phyloP scores from a whole-genome alignment of 306 rosid genomes.

The Styphnolobium japonicum region DNA sequence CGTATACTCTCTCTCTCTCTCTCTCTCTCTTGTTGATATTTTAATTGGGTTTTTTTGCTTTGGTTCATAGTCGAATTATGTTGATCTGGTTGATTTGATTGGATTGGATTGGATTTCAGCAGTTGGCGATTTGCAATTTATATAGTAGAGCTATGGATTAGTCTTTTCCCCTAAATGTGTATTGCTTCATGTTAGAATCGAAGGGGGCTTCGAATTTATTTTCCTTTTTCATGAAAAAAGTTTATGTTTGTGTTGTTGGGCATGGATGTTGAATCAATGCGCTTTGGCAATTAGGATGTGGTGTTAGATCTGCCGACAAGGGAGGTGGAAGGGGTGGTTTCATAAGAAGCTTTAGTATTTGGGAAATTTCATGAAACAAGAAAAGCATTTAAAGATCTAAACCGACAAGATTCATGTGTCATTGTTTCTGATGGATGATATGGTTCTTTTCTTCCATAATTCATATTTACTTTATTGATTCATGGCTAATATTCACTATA shows the following conservation, averaged over 20 bases:
- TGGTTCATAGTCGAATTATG: background rate
- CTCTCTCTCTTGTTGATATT: background rate
- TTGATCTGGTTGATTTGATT: constrained; percentile 6
- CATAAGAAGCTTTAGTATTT: background rate
- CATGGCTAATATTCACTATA: background rate
- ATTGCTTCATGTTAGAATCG: background rate
- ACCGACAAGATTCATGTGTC: background rate
- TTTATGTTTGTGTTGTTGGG: background rate
- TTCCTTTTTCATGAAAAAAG: background rate
- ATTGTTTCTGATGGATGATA: background rate
- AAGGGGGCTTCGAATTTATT: background rate
- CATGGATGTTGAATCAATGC: background rate
- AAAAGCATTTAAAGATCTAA: background rate
- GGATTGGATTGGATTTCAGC: background rate
- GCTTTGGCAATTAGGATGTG: background rate
- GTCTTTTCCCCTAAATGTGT: background rate
- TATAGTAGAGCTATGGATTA: background rate
- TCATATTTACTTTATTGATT: background rate
- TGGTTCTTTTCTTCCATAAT: background rate
- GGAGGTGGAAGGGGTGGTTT: background rate
- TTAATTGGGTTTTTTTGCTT: background rate
- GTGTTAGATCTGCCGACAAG: background rate
- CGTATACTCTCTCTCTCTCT: background rate
- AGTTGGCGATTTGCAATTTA: background rate
- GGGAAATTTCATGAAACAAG: background rate